Base-by-base conservation (phyloP, 768 basidiomycete species). In the Termitomyces eurrhizus region DNA sequence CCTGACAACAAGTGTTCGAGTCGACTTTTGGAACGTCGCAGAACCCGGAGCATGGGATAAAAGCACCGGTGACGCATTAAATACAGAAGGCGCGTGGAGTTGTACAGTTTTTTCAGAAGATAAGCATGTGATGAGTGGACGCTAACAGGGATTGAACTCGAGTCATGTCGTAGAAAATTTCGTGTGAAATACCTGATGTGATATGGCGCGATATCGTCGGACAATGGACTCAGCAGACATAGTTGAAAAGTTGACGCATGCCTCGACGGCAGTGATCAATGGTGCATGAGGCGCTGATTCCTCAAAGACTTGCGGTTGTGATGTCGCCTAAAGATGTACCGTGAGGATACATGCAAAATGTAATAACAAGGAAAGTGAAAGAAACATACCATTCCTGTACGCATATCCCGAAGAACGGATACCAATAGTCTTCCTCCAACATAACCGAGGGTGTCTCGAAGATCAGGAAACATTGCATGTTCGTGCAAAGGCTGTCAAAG, bases 401-500 rank as follows among this genome's bases (percentile, higher is more conserved):
- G 71, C 75, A 93, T 84, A 35, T 83, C 77, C 45, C 89, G 80
- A 13, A 96, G 72, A 16, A 89, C 83, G 3, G 83, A 75, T 2
- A 93, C 90, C 21, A 97, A 77, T 2, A 94, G 73, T 37, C 79
- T 73, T 0, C 91, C 94, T 0, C 93, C 93, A 35, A 75, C 72
- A 1, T 70, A 67, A 0, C 87, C 92, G 16, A 96, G 78, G 0
- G 64, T 66, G 21, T 86, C 81, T 2, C 90, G 77, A 60, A 95
- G 70, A 0, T 73, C 67, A 2, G 72, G 62, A 72, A 89, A 95
- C 21, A 79, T 79, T 1, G 77, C 78, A 39, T 75, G 73, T 12
- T 74, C 68, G 2, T 83, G 80, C 37, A 93, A 73, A 33, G 71
- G 64, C 92, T 94, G 26, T 48, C 4, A 14, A 21, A 12, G 13